Percentiles rank a stretch among this genome's conserved stretches.
Evolutionary conservation across 768 basidiomycete genomes (phyloP).

Genomic region (Lactifluus pinguis): DNA sequence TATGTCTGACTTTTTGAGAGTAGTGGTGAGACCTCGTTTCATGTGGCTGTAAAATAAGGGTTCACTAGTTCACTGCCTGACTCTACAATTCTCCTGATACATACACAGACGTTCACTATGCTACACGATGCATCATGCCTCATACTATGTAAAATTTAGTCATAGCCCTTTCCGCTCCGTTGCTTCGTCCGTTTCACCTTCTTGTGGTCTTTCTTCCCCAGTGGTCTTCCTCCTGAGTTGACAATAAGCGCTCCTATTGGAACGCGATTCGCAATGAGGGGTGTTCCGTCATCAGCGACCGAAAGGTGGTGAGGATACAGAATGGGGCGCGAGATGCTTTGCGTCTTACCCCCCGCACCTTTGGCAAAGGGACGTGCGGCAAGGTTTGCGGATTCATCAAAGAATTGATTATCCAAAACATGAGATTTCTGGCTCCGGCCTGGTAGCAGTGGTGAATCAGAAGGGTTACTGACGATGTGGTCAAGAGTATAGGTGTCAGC

Average conservation of each 20-base stretch:
- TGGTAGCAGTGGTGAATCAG: neutral
- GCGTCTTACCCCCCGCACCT: slow-evolving; percentile 46
- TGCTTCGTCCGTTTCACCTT: slow-evolving; percentile 76
- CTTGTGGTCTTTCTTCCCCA: slow-evolving; percentile 80
- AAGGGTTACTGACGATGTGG: slow-evolving; percentile 9
- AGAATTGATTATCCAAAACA: slow-evolving; percentile 79
- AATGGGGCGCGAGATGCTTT: slow-evolving; percentile 52
- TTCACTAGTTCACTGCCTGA: too few species aligned
- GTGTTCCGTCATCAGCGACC: slow-evolving; percentile 72
- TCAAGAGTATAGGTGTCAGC: slow-evolving; percentile 57
- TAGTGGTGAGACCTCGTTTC: neutral
- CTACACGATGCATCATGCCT: neutral
- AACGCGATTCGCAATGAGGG: slow-evolving; percentile 36
- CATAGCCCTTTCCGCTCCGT: slow-evolving; percentile 89
- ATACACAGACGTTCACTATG: neutral
- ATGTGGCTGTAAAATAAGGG: neutral
- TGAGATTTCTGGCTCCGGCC: slow-evolving; percentile 44
- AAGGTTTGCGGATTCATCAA: slow-evolving; percentile 45
- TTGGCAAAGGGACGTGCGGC: slow-evolving; percentile 57
- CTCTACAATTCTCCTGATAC: neutral
- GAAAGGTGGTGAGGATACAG: slow-evolving; percentile 79
- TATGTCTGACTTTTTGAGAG: slow-evolving; percentile 14
- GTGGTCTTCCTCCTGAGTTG: slow-evolving; percentile 27
- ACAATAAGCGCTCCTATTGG: slow-evolving; percentile 36
- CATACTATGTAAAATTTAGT: slow-evolving; percentile 30